A percentile compares a stretch with the other conserved stretches of the same genome.
Conservation (phyloP, 495 filamentous ascomycete genomes). For the Penicillium samsonianum region DNA sequence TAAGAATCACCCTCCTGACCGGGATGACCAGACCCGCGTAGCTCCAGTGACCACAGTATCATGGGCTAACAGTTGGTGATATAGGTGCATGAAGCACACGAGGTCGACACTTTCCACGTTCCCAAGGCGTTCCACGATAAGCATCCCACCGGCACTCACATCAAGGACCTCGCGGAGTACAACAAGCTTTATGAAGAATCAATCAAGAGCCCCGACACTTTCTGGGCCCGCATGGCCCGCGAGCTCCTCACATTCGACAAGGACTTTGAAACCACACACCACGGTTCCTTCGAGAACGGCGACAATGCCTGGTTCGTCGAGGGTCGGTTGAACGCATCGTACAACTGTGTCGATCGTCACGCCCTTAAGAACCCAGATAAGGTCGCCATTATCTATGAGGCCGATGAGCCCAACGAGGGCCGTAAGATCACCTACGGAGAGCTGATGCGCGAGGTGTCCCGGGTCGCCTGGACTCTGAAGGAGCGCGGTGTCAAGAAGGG, state of each 20-base stretch:
- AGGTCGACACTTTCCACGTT: constrained; percentile 79
- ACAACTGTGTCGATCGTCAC: constrained; percentile 97
- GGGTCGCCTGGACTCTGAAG: constrained; percentile 81
- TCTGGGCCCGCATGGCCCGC: constrained; percentile 84
- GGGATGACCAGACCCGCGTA: not conserved
- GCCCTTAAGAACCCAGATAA: constrained; percentile 88
- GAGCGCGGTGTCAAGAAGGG: constrained; percentile 96
- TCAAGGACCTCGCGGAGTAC: constrained; percentile 80
- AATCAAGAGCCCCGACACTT: constrained; percentile 84
- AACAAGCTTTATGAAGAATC: constrained; percentile 93
- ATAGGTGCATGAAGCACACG: constrained; percentile 70
- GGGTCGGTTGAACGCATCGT: constrained; percentile 90
- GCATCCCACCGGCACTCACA: constrained; percentile 67
- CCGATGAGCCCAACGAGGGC: constrained; percentile 85
- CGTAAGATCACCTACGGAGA: constrained; percentile 91
- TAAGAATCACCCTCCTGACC: constrained; percentile 35
- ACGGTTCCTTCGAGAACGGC: constrained; percentile 74
- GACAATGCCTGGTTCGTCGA: constrained; percentile 95
- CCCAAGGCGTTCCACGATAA: constrained; percentile 66
- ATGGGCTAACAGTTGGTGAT: constrained; percentile 3
- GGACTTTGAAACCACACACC: constrained; percentile 89
- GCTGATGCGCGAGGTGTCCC: constrained; percentile 89
- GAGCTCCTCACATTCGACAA: constrained; percentile 88
- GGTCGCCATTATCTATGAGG: constrained; percentile 98
- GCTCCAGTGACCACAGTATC: not conserved